A percentile compares a stretch with the other conserved stretches of the same genome.
These are phyloP conservation scores for Ceratocystis huliohia DNA, from an alignment of 2,329 filamentous ascomycete species.

Conservation along the genomic window DNA sequence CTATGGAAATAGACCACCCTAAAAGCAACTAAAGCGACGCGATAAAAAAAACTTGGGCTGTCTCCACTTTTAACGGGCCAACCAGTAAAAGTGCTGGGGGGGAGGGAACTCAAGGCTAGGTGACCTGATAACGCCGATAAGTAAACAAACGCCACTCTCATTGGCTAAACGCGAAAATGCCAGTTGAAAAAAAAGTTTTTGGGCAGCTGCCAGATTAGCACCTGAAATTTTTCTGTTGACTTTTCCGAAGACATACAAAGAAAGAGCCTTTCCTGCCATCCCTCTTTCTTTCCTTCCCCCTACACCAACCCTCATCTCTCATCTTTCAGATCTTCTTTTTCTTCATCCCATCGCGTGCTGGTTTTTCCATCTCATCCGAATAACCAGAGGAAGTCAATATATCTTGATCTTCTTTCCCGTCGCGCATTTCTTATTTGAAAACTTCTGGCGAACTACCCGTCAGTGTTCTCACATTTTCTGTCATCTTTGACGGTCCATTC, in stretches of 20 bases:
- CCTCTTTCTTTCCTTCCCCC: constrained; percentile 8
- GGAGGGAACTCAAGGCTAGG: constrained; percentile 15
- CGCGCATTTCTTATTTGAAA: constrained; percentile 10
- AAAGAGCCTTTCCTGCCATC: constrained; percentile 20
- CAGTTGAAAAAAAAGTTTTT: constrained; percentile 19
- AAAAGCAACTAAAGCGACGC: not conserved
- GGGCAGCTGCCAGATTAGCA: constrained; percentile 13
- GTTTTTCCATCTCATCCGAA: not conserved
- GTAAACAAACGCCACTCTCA: not conserved
- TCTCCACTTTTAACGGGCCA: not conserved
- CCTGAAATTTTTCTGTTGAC: constrained; percentile 15
- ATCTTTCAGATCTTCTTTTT: not conserved
- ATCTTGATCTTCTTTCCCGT: constrained; percentile 11
- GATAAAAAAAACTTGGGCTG: not conserved
- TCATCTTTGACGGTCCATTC: not conserved
- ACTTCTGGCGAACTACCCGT: not conserved
- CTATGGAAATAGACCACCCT: not conserved
- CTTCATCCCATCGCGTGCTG: constrained; percentile 13
- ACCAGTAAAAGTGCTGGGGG: not conserved
- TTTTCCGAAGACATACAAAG: constrained; percentile 8
- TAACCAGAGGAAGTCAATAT: constrained; percentile 11
- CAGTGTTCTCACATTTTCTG: not conserved
- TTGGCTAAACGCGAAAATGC: constrained; percentile 15
- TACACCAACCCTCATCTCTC: constrained; percentile 4
- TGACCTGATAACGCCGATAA: constrained; percentile 17